These are phyloP conservation scores for Middelhovenomyces tepae DNA, from an alignment of 805 yeast species.

Conservation along the genomic window DNA sequence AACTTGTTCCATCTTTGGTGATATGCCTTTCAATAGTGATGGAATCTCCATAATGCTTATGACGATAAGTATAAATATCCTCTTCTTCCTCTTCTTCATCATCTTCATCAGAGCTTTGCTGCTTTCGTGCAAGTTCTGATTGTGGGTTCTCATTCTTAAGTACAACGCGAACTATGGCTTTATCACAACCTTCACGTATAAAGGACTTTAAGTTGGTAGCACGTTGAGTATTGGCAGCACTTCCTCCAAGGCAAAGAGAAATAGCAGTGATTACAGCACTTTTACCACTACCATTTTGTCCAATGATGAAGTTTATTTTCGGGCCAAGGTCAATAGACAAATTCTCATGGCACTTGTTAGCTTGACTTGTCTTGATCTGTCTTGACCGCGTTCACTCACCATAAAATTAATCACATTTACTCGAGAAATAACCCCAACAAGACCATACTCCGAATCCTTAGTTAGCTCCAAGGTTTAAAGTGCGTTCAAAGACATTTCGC, in stretches of 20 bases:
- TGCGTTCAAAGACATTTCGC: too few relatives aligned
- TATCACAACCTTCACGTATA: constrained; percentile 65
- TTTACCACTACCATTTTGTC: constrained; percentile 88
- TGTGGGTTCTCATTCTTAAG: constrained; percentile 38
- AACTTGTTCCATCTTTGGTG: constrained; percentile 40
- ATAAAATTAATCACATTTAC: too few relatives aligned
- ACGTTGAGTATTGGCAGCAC: constrained; percentile 79
- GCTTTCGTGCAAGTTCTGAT: too few relatives aligned
- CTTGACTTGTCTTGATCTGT: too few relatives aligned
- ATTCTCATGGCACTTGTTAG: constrained; percentile 64
- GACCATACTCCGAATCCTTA: too few relatives aligned
- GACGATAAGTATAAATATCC: too few relatives aligned
- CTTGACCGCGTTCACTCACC: too few relatives aligned
- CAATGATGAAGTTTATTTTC: constrained; percentile 75
- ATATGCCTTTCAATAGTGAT: constrained; percentile 66
- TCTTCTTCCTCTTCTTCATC: too few relatives aligned
- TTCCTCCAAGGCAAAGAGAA: constrained; percentile 80
- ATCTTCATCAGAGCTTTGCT: too few relatives aligned
- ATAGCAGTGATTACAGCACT: constrained; percentile 83
- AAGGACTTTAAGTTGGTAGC: constrained; percentile 62
- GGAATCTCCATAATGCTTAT: constrained; percentile 56
- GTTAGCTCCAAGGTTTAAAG: too few relatives aligned
- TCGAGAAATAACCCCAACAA: too few relatives aligned
- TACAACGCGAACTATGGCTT: constrained; percentile 58
- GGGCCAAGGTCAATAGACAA: constrained; percentile 72